Evolutionary conservation across 2,329 filamentous ascomycete species (phyloP).

Genomic region (Colletotrichum sidae): DNA sequence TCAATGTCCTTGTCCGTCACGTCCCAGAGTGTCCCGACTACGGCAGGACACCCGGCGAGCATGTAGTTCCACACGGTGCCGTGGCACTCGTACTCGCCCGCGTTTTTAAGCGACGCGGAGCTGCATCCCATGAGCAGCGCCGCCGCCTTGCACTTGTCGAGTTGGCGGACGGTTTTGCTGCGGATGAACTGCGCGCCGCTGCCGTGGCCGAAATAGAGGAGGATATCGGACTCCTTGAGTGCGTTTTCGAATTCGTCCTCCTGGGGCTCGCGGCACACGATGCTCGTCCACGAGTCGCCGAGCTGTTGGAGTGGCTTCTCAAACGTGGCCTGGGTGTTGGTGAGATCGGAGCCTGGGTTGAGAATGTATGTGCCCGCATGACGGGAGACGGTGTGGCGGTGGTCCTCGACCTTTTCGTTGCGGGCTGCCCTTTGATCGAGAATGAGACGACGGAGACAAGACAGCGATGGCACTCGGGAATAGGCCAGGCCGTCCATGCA

Average conservation of each 20-base stretch:
- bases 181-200: slow-evolving; percentile 95
- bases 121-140: slow-evolving; percentile 95
- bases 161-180: slow-evolving; percentile 81
- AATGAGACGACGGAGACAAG: slow-evolving; percentile 82
- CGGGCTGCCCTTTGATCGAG: slow-evolving; percentile 55
- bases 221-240: slow-evolving; percentile 74
- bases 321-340: slow-evolving; percentile 82
- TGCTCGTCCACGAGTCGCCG: slow-evolving; percentile 76
- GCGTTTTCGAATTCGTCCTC: slow-evolving; percentile 81
- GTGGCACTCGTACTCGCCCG: slow-evolving; percentile 89
- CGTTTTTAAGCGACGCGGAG: slow-evolving; percentile 82
- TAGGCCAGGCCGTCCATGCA: slow-evolving; percentile 84
- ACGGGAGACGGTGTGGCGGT: slow-evolving; percentile 63
- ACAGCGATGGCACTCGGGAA: slow-evolving; percentile 88
- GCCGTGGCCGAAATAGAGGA: slow-evolving; percentile 97
- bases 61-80: slow-evolving; percentile 94
- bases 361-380: slow-evolving; percentile 80
- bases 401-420: slow-evolving; percentile 28
- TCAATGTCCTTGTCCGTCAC: slow-evolving; percentile 98
- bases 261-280: slow-evolving; percentile 75
- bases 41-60: slow-evolving; percentile 84
- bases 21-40: slow-evolving; percentile 96
- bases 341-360: slow-evolving; percentile 88
- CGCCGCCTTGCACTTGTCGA: slow-evolving; percentile 79
- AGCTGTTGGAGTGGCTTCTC: slow-evolving; percentile 73